Evolutionary conservation across 2,329 filamentous ascomycete species (phyloP).

Genomic region (Lachnellula occidentalis): DNA sequence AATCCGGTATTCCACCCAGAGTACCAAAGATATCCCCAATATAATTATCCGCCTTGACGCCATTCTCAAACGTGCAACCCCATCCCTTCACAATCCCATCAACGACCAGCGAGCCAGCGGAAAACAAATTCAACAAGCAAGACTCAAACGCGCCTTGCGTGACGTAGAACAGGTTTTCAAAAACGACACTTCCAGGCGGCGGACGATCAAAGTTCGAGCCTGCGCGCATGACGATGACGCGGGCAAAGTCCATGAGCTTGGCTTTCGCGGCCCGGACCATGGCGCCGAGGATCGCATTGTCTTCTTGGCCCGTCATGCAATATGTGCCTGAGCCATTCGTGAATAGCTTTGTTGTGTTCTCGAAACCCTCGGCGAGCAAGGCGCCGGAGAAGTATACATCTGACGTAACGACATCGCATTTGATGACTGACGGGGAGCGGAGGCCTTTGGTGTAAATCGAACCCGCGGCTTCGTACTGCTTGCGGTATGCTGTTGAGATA

Average conservation of each 20-base stretch:
- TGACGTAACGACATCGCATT: conserved; percentile 63
- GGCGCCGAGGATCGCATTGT: conserved; percentile 63
- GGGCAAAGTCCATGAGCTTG: conserved; percentile 57
- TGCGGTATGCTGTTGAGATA: conserved; percentile 47
- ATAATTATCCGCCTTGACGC: conserved; percentile 58
- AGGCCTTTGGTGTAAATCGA: conserved; percentile 34
- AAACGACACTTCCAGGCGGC: conserved; percentile 49
- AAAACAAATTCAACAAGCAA: conserved; percentile 62
- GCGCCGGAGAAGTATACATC: conserved; percentile 67
- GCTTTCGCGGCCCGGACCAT: conserved; percentile 53
- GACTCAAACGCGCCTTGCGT: conserved; percentile 60
- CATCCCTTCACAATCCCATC: conserved; percentile 53
- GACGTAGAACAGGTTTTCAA: conserved; percentile 53
- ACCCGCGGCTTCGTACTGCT: conserved; percentile 44
- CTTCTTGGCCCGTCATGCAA: conserved; percentile 68
- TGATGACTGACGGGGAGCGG: conserved; percentile 47
- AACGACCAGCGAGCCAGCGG: conserved; percentile 59
- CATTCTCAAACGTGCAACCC: conserved; percentile 51
- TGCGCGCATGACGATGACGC: conserved; percentile 64
- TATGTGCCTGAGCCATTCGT: conserved; percentile 65
- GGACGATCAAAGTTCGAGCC: conserved; percentile 69
- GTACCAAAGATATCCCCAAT: conserved; percentile 67
- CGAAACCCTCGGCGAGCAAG: conserved; percentile 57
- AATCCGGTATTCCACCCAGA: conserved; percentile 60
- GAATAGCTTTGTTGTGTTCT: conserved; percentile 55